Evolutionary conservation across 2,329 filamentous ascomycete genomes (phyloP), one percentile per base, ranked within the genome.

Genomic region (Clonostachys rhizophaga): DNA sequence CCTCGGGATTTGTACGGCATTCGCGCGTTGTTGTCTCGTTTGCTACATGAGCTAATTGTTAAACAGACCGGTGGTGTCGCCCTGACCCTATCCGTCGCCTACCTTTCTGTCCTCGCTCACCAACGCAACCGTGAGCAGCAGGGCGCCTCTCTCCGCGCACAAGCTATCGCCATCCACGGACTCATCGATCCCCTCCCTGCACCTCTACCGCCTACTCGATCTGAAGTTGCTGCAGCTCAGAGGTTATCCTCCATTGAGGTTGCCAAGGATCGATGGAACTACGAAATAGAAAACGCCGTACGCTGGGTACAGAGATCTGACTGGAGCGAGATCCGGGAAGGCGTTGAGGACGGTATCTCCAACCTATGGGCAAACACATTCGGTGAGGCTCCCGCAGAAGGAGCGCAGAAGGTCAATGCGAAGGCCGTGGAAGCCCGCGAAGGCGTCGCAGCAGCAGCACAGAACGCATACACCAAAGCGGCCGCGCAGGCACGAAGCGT

Each of bases 181-280:
- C 67, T 85, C 52, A 58, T 78, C 60, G 71, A 78, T 54, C 70
- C 76, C 34, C 62, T 70, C 49, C 69, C 69, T 18, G 45, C 36
- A 13, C 66, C 70, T 10, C 70, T 74, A 11, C 73, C 71, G 3
- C 76, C 74, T 11, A 74, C 74, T 10, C 69, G 78, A 41, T 68
- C 74, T 40, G 75, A 80, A 57, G 63, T 72, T 37, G 72, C 75
- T 42, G 69, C 72, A 36, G 66, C 76, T 45, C 71, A 79, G 55
- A 71, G 77, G 51, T 73, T 76, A 30, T 74, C 75, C 43, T 69
- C 87, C 44, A 61, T 83, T 46, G 86, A 91, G 60, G 71, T 80
- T 35, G 75, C 84, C 56, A 92, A 92, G 71, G 84, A 88, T 58
- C 74, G 80, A 50, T 92, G 88, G 88, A 92, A 94, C 64, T 66